These are phyloP conservation scores for Chytriomyces sp. DNA, from an alignment of 192 early-diverging fungal genomes.

Conservation along the genomic window DNA sequence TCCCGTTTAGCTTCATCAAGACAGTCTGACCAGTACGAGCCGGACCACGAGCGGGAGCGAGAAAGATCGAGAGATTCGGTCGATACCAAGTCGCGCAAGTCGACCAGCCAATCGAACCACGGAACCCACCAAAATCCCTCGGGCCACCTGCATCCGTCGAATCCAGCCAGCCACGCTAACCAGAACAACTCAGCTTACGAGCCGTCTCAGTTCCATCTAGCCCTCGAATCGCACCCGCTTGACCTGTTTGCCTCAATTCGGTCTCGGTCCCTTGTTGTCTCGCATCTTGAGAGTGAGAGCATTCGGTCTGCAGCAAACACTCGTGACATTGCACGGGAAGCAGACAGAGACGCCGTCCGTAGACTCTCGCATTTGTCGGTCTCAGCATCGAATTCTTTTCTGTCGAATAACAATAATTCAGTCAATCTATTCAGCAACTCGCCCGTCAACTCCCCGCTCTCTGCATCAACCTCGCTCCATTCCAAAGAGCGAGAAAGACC, in stretches of 20 bases:
- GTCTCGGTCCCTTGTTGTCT: not conserved
- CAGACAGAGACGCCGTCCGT: not conserved
- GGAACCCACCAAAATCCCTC: not conserved
- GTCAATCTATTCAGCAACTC: not conserved
- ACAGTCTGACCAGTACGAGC: not conserved
- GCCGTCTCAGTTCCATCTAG: too few species aligned
- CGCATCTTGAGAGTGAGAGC: not conserved
- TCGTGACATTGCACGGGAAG: not conserved
- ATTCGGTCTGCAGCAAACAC: not conserved
- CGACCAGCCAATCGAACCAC: not conserved
- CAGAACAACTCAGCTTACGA: too few species aligned
- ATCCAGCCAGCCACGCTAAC: not conserved
- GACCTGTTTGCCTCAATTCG: not conserved
- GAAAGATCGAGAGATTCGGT: not conserved
- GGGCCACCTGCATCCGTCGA: not conserved
- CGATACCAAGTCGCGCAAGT: not conserved
- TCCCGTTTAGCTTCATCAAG: not conserved
- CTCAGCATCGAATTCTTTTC: not conserved
- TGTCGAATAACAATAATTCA: not conserved
- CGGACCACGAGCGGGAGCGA: not conserved
- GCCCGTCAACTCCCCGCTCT: not conserved
- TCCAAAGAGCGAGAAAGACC: not conserved
- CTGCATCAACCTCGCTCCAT: not conserved
- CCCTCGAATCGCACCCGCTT: not conserved
- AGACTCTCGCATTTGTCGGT: not conserved